Conservation (phyloP, 192 early-diverging fungal species). For the Rhizoclosmatium globosum region DNA sequence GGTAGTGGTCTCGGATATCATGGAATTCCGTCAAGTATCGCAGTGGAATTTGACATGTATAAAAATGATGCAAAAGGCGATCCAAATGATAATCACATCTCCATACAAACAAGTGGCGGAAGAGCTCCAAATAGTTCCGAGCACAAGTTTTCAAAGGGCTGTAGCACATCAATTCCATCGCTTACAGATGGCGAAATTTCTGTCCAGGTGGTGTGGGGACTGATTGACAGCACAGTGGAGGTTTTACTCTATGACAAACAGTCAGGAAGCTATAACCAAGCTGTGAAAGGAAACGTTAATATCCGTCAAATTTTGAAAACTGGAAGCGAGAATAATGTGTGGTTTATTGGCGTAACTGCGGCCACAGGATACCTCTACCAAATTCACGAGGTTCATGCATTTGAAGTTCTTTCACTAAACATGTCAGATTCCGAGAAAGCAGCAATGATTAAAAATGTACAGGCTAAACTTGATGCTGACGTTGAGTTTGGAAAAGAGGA, state of each 20-base stretch:
- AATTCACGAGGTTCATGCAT: conserved; percentile 6
- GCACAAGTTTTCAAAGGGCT: background rate
- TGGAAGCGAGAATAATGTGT: background rate
- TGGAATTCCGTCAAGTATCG: conserved; percentile 10
- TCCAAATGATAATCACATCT: conserved; percentile 34
- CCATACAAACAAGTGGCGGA: conserved; percentile 7
- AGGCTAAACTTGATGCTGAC: too few relatives aligned
- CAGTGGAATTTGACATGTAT: conserved; percentile 31
- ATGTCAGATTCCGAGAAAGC: too few relatives aligned
- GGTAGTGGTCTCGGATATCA: conserved; percentile 29
- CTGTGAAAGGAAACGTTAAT: background rate
- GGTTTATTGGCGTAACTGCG: conserved; percentile 7
- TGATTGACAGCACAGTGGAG: background rate
- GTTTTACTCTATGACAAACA: conserved; percentile 6
- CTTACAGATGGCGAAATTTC: background rate
- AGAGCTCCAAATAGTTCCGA: conserved; percentile 4
- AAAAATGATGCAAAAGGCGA: conserved; percentile 14
- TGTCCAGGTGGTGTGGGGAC: background rate
- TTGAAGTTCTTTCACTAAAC: background rate
- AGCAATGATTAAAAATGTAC: too few relatives aligned
- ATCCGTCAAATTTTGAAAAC: background rate
- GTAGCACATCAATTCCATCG: background rate
- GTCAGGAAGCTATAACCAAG: background rate
- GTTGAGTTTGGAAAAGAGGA: too few relatives aligned
- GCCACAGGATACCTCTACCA: conserved; percentile 19